Percentiles rank a stretch among this genome's conserved stretches.
Conservation (phyloP, 108 stramenopile species). For the Aurantiochytrium sp. region DNA sequence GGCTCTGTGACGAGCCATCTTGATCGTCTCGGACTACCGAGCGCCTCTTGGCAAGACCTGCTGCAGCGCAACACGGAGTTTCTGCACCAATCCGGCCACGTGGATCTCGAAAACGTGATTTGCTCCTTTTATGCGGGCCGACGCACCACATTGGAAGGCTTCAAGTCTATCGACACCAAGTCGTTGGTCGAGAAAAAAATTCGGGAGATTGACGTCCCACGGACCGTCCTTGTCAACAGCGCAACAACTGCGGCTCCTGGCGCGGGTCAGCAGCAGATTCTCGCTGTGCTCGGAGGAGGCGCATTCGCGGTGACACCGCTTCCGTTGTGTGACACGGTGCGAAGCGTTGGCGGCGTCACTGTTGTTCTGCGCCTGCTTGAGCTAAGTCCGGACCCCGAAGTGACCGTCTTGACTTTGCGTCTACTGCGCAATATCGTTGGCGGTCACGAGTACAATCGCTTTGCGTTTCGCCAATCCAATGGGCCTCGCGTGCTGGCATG, state of each 20-base stretch:
- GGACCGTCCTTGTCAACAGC: background rate
- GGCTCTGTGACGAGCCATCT: background rate
- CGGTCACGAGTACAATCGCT: conserved; percentile 15
- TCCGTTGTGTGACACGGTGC: background rate
- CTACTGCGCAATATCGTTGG: background rate
- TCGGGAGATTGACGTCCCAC: background rate
- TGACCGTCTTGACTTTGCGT: background rate
- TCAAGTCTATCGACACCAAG: background rate
- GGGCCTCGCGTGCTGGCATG: background rate
- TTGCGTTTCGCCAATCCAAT: background rate
- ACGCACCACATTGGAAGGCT: background rate
- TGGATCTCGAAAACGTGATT: conserved; percentile 1
- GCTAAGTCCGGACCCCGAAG: background rate
- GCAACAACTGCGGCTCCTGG: background rate
- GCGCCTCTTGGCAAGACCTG: background rate
- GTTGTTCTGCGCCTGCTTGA: background rate
- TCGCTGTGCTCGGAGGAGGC: background rate
- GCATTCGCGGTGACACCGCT: background rate
- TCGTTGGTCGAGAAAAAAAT: background rate
- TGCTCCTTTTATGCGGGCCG: background rate
- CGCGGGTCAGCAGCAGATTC: background rate
- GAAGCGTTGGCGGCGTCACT: background rate
- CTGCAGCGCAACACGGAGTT: background rate
- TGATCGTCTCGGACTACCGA: background rate
- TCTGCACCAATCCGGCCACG: background rate